phyloP scores from a whole-genome alignment of 148 eudicot genomes.

The Silene conica region DNA sequence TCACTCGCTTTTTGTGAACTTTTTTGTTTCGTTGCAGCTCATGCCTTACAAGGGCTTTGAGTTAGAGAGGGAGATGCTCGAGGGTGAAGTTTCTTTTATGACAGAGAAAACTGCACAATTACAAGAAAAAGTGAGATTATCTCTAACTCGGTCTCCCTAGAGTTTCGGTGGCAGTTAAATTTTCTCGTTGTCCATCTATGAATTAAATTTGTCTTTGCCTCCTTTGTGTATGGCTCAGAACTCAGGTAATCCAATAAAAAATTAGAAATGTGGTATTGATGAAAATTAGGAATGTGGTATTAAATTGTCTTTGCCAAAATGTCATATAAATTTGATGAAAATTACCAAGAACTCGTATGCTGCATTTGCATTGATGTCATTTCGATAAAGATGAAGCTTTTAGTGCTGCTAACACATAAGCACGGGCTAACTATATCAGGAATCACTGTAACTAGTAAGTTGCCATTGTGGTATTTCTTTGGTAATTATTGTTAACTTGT shows the following conservation, averaged over 20 bases:
- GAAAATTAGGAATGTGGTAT: not conserved
- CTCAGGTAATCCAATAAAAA: not conserved
- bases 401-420: not conserved
- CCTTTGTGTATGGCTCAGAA: not conserved
- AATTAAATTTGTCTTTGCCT: not conserved
- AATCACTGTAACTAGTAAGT: not conserved
- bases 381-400: not conserved
- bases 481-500: not conserved
- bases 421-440: not conserved
- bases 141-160: not conserved
- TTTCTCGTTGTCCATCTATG: not conserved
- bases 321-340: not conserved
- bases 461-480: not conserved
- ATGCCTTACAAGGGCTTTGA: conserved; percentile 57
- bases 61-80: conserved; percentile 73
- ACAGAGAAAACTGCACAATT: conserved; percentile 60
- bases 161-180: not conserved
- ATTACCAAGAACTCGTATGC: not conserved
- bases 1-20: not conserved
- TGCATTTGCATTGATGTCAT: not conserved
- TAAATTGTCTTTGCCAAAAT: not conserved
- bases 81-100: conserved; percentile 59
- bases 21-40: conserved; percentile 36
- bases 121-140: conserved; percentile 55
- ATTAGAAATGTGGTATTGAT: not conserved